Evolutionary conservation across 441 rosid genomes (phyloP).

Genomic region (Pelargonium hybrid): DNA sequence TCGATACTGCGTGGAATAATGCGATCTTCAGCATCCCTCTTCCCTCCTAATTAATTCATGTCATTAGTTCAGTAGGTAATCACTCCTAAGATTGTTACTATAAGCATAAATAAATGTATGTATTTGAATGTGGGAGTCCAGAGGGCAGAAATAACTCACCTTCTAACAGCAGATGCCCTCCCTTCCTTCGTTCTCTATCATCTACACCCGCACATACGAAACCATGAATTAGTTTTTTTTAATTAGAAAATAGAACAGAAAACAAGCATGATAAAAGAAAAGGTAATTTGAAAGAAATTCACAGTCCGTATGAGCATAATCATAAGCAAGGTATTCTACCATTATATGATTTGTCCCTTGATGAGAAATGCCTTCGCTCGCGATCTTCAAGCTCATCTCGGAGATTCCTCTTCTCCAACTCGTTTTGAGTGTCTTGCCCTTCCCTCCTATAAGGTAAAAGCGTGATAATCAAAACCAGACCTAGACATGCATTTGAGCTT

Average conservation of each 20-base stretch:
- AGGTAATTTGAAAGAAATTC: not conserved
- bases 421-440: constrained; percentile 86
- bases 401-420: constrained; percentile 70
- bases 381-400: constrained; percentile 88
- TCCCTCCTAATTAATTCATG: constrained; percentile 35
- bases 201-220: constrained; percentile 31
- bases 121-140: not conserved
- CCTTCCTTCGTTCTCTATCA: constrained; percentile 77
- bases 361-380: constrained; percentile 80
- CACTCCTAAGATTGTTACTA: not conserved
- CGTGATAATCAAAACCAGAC: constrained; percentile 5
- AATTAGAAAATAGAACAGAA: not conserved
- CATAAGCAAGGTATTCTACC: constrained; percentile 27
- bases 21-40: constrained; percentile 71
- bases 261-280: not conserved
- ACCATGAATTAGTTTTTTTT: not conserved
- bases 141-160: constrained; percentile 29
- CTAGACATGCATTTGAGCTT: not conserved
- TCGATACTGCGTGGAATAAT: constrained; percentile 63
- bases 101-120: not conserved
- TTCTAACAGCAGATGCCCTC: constrained; percentile 66
- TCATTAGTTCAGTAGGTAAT: constrained; percentile 16
- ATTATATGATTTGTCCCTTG: constrained; percentile 62
- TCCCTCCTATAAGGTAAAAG: constrained; percentile 52
- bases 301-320: not conserved